Conservation (phyloP, 2,329 filamentous ascomycete species). For the Colletotrichum sp. region DNA sequence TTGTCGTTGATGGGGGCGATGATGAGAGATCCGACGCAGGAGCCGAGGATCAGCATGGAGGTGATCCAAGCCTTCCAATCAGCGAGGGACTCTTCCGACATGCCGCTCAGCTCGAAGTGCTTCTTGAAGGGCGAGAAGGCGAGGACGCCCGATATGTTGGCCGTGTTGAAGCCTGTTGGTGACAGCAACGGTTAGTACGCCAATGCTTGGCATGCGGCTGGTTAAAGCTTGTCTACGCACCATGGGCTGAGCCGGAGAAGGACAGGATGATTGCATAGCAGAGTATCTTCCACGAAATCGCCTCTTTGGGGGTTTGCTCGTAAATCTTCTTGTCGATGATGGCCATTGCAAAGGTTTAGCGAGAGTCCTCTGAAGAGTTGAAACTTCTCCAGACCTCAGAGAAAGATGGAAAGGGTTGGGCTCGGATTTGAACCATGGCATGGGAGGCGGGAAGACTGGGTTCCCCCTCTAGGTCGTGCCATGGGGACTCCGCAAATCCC, state of each 20-base stretch:
- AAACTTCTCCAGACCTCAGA: not conserved
- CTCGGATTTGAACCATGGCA: not conserved
- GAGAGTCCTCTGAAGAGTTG: not conserved
- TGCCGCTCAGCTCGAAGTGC: not conserved
- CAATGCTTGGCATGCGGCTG: not conserved
- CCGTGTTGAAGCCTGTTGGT: not conserved
- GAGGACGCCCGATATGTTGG: not conserved
- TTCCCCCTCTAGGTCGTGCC: not conserved
- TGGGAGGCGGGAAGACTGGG: not conserved
- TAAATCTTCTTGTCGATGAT: not conserved
- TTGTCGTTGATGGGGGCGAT: conserved; percentile 45
- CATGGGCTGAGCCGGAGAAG: not conserved
- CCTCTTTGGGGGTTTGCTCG: not conserved
- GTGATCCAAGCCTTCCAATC: not conserved
- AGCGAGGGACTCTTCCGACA: not conserved
- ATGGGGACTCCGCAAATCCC: not conserved
- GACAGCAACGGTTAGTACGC: not conserved
- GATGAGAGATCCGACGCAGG: conserved; percentile 10
- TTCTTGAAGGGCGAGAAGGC: not conserved
- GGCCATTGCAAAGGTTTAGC: not conserved
- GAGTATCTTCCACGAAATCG: not conserved
- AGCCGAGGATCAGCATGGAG: not conserved
- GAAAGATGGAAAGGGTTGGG: not conserved
- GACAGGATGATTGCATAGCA: not conserved
- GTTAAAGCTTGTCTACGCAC: not conserved